Conservation (phyloP, 768 basidiomycete species). For the Tricholoma sp. region DNA sequence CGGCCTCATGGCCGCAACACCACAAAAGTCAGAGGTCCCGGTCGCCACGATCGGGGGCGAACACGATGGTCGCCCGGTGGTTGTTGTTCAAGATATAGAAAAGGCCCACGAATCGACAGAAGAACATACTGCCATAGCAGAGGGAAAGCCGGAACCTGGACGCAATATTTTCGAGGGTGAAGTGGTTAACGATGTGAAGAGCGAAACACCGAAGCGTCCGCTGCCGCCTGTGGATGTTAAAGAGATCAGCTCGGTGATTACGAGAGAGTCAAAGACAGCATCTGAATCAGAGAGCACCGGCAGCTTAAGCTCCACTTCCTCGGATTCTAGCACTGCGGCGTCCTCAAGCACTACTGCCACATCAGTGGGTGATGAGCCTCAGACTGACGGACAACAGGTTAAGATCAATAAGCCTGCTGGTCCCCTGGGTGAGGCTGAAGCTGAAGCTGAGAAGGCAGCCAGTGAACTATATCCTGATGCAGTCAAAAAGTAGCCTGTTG, state of each 20-base stretch:
- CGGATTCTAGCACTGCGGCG: conserved; percentile 1
- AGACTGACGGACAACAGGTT: conserved; percentile 3
- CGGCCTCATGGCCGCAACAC: conserved; percentile 28
- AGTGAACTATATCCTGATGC: conserved; percentile 50
- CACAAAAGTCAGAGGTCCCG: conserved; percentile 29
- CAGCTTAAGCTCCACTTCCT: neutral
- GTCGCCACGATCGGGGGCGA: conserved; percentile 48
- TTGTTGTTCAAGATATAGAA: conserved; percentile 38
- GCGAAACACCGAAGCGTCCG: conserved; percentile 22
- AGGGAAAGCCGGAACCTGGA: conserved; percentile 67
- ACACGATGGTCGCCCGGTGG: conserved; percentile 46
- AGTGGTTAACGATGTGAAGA: conserved; percentile 43
- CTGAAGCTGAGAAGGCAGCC: conserved; percentile 46
- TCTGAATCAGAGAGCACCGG: neutral
- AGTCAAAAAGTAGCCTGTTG: conserved; percentile 15
- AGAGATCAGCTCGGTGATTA: conserved; percentile 30
- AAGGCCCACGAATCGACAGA: conserved; percentile 15
- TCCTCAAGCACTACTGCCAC: neutral
- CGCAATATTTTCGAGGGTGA: conserved; percentile 64
- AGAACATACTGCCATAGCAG: conserved; percentile 31
- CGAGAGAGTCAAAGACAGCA: neutral
- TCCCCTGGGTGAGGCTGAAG: conserved; percentile 44
- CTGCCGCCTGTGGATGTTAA: conserved; percentile 25
- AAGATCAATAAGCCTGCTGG: conserved; percentile 25
- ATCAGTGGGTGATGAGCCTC: neutral